phyloP scores from a whole-genome alignment of 805 yeast genomes.

The Saccharomycopsis babjevae region DNA sequence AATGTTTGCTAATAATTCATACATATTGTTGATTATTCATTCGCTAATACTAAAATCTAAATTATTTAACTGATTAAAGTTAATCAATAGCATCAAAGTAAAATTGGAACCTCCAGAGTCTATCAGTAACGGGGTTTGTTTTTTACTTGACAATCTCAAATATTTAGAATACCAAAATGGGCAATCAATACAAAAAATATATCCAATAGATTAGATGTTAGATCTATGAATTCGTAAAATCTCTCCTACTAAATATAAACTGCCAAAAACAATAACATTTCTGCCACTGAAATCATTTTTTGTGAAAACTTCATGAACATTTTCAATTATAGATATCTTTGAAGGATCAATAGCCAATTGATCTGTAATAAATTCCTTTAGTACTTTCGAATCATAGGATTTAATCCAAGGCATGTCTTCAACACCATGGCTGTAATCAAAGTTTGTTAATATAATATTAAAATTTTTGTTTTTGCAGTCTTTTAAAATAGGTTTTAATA shows the following conservation, averaged over 20 bases:
- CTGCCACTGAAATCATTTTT: constrained; percentile 3
- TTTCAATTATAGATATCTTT: not conserved
- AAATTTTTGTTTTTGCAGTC: constrained; percentile 22
- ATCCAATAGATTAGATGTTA: constrained; percentile 19
- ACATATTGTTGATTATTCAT: no score
- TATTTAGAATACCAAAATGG: no score
- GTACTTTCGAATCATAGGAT: constrained; percentile 30
- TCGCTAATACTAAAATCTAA: no score
- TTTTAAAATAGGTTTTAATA: constrained; percentile 42
- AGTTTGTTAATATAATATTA: constrained; percentile 49
- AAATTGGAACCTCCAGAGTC: no score
- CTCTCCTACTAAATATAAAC: constrained; percentile 58
- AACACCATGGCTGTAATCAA: constrained; percentile 40
- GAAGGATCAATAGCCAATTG: constrained; percentile 6
- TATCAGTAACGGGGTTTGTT: no score
- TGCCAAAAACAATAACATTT: constrained; percentile 52
- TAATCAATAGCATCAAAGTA: no score
- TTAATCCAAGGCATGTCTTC: constrained; percentile 93
- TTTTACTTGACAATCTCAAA: no score
- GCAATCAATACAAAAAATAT: no score
- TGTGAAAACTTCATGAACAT: not conserved
- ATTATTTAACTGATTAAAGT: no score
- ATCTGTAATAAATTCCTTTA: constrained; percentile 23
- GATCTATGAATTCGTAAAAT: constrained; percentile 30
- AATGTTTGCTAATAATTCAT: no score